Conservation (phyloP, 164 flowering plant genomes). For the Nymphaea thermarum region DNA sequence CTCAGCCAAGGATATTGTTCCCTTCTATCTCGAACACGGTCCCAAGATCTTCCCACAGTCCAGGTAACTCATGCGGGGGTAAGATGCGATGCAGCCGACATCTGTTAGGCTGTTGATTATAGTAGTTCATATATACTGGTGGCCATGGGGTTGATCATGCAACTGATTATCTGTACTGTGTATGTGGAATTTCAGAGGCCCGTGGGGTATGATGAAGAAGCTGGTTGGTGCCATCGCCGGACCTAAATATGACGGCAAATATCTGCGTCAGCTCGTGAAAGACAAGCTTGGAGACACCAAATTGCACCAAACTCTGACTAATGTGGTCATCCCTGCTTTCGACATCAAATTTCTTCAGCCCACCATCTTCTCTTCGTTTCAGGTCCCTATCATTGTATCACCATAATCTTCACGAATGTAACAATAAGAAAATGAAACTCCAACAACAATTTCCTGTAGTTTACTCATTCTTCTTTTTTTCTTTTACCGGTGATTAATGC, state of each 20-base stretch:
- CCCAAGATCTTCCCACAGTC: constrained; percentile 8
- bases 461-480: too few relatives aligned
- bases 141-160: too few relatives aligned
- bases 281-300: not conserved
- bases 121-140: not conserved
- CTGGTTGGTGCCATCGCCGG: not conserved
- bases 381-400: not conserved
- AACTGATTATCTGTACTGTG: not conserved
- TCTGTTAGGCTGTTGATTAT: too few relatives aligned
- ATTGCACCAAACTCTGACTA: not conserved
- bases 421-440: too few relatives aligned
- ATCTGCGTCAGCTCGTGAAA: not conserved
- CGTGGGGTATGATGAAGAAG: constrained; percentile 6
- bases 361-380: not conserved
- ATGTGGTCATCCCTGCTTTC: constrained; percentile 1
- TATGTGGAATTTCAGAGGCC: constrained; percentile 10
- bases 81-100: not conserved
- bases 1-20: constrained; percentile 6
- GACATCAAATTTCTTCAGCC: constrained; percentile 3
- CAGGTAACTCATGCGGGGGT: not conserved
- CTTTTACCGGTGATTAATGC: too few relatives aligned
- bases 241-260: constrained; percentile 4
- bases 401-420: too few relatives aligned
- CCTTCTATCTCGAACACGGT: constrained; percentile 8
- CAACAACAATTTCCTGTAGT: too few relatives aligned